A percentile compares a stretch with the other conserved stretches of the same genome.
phyloP scores from a whole-genome alignment of 306 rosid species.

The Castanea sativa region DNA sequence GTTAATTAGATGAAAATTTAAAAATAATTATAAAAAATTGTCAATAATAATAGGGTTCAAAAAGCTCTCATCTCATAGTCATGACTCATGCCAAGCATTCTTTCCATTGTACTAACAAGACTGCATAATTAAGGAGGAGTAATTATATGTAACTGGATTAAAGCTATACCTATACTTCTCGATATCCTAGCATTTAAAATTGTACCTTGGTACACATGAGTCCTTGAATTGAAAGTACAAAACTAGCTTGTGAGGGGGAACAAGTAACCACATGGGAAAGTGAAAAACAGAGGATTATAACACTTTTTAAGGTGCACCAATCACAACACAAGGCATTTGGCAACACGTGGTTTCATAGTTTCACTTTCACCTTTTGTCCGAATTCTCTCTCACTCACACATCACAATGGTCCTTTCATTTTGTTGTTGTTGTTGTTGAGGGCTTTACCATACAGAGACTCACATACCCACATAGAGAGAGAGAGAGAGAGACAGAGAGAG shows the following conservation, averaged over 20 bases:
- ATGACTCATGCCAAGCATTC: too few species aligned
- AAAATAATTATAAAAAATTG: too few species aligned
- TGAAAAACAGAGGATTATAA: neutral
- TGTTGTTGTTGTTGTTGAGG: neutral
- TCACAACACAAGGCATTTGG: slow-evolving; percentile 1
- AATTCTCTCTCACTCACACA: neutral
- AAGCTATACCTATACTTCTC: too few species aligned
- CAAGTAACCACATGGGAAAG: neutral
- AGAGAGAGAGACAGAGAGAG: neutral
- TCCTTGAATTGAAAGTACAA: neutral
- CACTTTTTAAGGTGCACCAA: slow-evolving; percentile 12
- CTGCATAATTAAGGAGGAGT: too few species aligned
- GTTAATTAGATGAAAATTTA: too few species aligned
- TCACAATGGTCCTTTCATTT: neutral
- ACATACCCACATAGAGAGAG: neutral
- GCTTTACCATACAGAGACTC: neutral
- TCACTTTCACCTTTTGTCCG: slow-evolving; percentile 5
- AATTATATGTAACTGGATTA: too few species aligned
- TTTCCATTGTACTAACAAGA: too few species aligned
- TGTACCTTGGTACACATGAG: neutral
- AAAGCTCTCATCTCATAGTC: too few species aligned
- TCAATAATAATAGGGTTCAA: too few species aligned
- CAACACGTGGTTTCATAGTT: slow-evolving; percentile 16
- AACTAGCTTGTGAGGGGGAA: neutral
- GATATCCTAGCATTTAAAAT: neutral